A percentile compares a stretch with the other conserved stretches of the same genome.
Conservation (phyloP, 345 rosid genomes). For the Lumnitzera littorea region DNA sequence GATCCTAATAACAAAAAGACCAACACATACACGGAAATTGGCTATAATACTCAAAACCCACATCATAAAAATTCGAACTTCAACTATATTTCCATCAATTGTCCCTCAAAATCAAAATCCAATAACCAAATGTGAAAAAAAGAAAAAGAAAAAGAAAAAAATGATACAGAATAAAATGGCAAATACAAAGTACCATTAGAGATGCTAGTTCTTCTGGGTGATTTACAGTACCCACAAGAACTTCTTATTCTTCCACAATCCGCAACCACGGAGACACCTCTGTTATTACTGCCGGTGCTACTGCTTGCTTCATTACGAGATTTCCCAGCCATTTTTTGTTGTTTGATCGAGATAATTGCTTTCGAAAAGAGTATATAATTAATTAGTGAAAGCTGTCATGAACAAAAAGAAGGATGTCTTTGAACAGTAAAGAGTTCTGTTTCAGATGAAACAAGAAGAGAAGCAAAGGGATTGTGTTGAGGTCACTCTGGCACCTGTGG, state of each 20-base stretch:
- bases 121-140: neutral
- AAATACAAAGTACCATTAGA: constrained; percentile 47
- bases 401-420: too few relatives aligned
- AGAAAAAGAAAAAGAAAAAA: neutral
- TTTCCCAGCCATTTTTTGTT: constrained; percentile 31
- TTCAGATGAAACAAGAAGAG: too few relatives aligned
- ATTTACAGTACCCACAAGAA: constrained; percentile 75
- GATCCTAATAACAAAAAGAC: too few relatives aligned
- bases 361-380: too few relatives aligned
- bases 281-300: constrained; percentile 30
- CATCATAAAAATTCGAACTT: too few relatives aligned
- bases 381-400: too few relatives aligned
- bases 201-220: constrained; percentile 37
- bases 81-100: neutral
- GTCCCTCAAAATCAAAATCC: neutral
- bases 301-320: constrained; percentile 61
- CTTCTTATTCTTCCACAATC: constrained; percentile 46
- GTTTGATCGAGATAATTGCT: constrained; percentile 10
- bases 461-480: too few relatives aligned
- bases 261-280: constrained; percentile 29
- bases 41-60: too few relatives aligned
- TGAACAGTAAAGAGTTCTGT: too few relatives aligned
- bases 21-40: too few relatives aligned
- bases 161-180: too few relatives aligned
- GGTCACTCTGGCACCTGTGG: too few relatives aligned